Conservation (phyloP, 306 rosid genomes). For the Acacia melanoxylon region DNA sequence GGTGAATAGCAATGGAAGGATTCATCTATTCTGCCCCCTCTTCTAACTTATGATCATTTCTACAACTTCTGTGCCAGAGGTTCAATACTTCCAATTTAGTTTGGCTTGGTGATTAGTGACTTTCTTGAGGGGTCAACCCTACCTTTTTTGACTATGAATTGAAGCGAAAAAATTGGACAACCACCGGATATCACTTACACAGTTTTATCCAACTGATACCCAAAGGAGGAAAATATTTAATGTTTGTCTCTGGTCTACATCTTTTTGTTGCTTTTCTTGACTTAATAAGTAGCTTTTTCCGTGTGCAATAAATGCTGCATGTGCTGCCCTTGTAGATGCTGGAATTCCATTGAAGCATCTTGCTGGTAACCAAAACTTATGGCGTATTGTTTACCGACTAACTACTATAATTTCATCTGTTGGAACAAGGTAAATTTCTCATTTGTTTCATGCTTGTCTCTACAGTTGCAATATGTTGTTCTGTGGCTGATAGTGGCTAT, state of each 20-base stretch:
- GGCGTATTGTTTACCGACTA: slow-evolving; percentile 21
- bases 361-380: slow-evolving; percentile 63
- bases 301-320: slow-evolving; percentile 91
- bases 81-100: background rate
- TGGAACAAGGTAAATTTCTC: slow-evolving; percentile 29
- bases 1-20: slow-evolving; percentile 1
- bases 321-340: slow-evolving; percentile 91
- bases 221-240: background rate
- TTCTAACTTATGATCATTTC: background rate
- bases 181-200: background rate
- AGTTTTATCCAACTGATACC: background rate
- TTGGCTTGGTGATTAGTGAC: background rate
- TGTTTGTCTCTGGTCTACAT: slow-evolving; percentile 21
- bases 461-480: slow-evolving; percentile 88
- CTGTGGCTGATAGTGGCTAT: slow-evolving; percentile 62
- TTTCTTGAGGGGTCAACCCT: background rate
- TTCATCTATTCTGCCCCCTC: background rate
- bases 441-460: slow-evolving; percentile 34
- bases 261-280: slow-evolving; percentile 47
- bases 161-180: slow-evolving; percentile 17
- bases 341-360: slow-evolving; percentile 93
- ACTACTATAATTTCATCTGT: slow-evolving; percentile 26
- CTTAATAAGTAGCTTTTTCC: slow-evolving; percentile 74
- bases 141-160: background rate
- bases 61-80: background rate